Conservation (phyloP, 768 basidiomycete genomes). For the Tulasnella sp. region DNA sequence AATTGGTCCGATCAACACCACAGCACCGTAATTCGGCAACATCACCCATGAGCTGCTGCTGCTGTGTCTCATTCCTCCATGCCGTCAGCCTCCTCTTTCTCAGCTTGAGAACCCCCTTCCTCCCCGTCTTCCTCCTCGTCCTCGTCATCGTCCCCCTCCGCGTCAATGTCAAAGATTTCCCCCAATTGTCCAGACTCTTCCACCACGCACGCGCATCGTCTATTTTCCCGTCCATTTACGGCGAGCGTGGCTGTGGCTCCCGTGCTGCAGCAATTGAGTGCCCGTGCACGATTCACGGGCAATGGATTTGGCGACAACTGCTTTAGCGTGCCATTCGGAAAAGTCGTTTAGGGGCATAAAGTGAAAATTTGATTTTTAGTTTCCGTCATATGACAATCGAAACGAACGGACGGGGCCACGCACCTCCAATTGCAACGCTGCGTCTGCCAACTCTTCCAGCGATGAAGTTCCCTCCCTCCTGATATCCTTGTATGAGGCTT, state of each 20-base stretch:
- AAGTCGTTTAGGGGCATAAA: neutral
- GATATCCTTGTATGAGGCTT: constrained; percentile 5
- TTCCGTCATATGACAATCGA: constrained; percentile 4
- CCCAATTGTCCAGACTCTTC: constrained; percentile 16
- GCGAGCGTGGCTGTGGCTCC: constrained; percentile 12
- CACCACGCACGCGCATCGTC: constrained; percentile 21
- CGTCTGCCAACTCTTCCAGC: constrained; percentile 11
- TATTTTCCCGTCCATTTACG: constrained; percentile 19
- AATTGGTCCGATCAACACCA: neutral
- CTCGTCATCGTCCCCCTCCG: constrained; percentile 20
- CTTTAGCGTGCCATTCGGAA: neutral
- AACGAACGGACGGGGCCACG: neutral
- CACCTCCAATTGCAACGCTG: constrained; percentile 9
- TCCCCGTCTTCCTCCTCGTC: constrained; percentile 17
- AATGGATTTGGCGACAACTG: constrained; percentile 10
- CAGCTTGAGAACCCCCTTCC: constrained; percentile 4
- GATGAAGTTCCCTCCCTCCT: neutral
- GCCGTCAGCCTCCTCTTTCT: constrained; percentile 5
- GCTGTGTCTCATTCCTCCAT: constrained; percentile 18
- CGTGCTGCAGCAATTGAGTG: constrained; percentile 14
- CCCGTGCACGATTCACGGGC: constrained; percentile 10
- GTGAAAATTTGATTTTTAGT: neutral
- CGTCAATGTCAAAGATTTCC: constrained; percentile 22
- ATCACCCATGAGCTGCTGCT: neutral
- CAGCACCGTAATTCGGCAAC: neutral